These are phyloP conservation scores for Fusarium lyarnte DNA, from an alignment of 2,329 filamentous ascomycete genomes.

Conservation along the genomic window DNA sequence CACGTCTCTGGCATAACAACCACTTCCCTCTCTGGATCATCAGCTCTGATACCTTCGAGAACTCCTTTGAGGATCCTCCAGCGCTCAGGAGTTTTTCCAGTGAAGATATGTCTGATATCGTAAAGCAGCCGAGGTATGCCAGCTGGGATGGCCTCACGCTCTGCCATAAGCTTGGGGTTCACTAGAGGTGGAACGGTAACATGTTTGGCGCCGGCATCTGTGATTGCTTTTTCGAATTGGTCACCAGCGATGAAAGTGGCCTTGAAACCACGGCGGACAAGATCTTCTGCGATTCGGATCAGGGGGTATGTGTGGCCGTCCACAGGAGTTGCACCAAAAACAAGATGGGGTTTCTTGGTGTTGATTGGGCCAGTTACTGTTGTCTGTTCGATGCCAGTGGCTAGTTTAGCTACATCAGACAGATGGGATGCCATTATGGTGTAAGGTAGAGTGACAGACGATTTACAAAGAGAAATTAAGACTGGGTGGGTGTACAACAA, in stretches of 20 bases:
- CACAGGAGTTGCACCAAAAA: slow-evolving; percentile 42
- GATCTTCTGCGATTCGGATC: slow-evolving; percentile 48
- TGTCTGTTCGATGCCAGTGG: slow-evolving; percentile 4
- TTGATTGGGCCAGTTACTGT: background rate
- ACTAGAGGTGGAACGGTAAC: slow-evolving; percentile 30
- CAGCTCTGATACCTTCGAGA: slow-evolving; percentile 47
- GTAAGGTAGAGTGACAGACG: background rate
- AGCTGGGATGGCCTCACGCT: slow-evolving; percentile 24
- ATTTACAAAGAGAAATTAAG: background rate
- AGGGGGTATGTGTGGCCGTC: slow-evolving; percentile 47
- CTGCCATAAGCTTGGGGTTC: slow-evolving; percentile 31
- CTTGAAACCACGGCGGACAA: slow-evolving; percentile 53
- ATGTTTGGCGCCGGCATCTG: slow-evolving; percentile 51
- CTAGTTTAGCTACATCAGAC: background rate
- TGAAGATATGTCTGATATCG: slow-evolving; percentile 42
- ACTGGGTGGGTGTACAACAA: background rate
- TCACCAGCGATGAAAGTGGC: slow-evolving; percentile 54
- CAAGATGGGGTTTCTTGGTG: slow-evolving; percentile 42
- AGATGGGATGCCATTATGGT: background rate
- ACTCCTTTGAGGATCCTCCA: slow-evolving; percentile 47
- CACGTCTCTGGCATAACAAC: slow-evolving; percentile 55
- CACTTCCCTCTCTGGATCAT: slow-evolving; percentile 50
- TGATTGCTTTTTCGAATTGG: slow-evolving; percentile 48
- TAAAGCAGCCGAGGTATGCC: slow-evolving; percentile 45
- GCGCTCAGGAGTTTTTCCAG: slow-evolving; percentile 44